phyloP scores from a whole-genome alignment of 1,284 basidiomycete genomes.

The Lentinus polychrous region DNA sequence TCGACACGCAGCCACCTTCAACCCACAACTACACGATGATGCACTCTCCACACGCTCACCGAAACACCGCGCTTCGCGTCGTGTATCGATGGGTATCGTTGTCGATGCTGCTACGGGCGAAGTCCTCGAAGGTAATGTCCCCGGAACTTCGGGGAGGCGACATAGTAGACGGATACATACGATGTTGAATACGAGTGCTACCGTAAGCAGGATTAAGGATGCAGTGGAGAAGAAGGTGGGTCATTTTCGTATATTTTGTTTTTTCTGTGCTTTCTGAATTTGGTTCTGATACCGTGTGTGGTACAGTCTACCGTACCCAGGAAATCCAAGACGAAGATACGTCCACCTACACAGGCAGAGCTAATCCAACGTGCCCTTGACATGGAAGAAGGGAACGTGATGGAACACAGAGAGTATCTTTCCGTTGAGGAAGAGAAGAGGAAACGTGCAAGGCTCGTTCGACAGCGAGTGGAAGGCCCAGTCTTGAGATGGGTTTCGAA shows the following conservation, averaged over 20 bases:
- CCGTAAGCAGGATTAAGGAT: constrained; percentile 52
- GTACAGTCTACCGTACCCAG: constrained; percentile 52
- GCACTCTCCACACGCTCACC: constrained; percentile 15
- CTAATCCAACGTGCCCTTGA: constrained; percentile 78
- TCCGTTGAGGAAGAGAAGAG: constrained; percentile 75
- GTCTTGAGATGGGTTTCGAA: constrained; percentile 70
- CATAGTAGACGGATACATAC: constrained; percentile 63
- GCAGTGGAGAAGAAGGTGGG: constrained; percentile 55
- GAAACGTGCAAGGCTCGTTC: constrained; percentile 50
- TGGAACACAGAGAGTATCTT: constrained; percentile 74
- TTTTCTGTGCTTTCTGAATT: background rate
- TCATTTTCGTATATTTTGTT: background rate
- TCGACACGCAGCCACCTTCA: constrained; percentile 57
- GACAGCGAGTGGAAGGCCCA: constrained; percentile 60
- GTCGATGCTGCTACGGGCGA: constrained; percentile 55
- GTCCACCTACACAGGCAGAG: constrained; percentile 66
- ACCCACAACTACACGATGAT: constrained; percentile 28
- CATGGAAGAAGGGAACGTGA: constrained; percentile 78
- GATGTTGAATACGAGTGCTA: constrained; percentile 56
- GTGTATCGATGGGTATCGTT: constrained; percentile 45
- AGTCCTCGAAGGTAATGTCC: constrained; percentile 25
- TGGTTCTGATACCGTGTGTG: no score
- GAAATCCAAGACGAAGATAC: constrained; percentile 44
- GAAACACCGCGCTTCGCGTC: constrained; percentile 30
- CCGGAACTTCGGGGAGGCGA: constrained; percentile 30